phyloP scores from a whole-genome alignment of 495 filamentous ascomycete species.

The Penicillium desertorum region DNA sequence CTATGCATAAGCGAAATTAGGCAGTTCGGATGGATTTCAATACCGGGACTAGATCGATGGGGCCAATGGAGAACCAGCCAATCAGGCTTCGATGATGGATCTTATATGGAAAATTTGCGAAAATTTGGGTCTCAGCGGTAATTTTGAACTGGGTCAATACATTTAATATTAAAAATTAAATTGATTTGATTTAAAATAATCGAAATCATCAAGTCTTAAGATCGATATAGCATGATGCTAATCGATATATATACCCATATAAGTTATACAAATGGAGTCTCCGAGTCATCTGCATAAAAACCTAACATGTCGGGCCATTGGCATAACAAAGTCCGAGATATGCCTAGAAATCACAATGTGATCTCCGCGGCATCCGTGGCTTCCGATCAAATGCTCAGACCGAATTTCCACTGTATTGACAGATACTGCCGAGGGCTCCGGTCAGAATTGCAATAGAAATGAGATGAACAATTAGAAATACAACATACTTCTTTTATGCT shows the following conservation, averaged over 20 bases:
- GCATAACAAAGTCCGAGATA: constrained; percentile 20
- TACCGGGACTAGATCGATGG: constrained; percentile 21
- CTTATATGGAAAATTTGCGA: constrained; percentile 30
- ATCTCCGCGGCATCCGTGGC: constrained; percentile 35
- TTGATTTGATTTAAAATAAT: no score
- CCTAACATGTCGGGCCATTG: constrained; percentile 9
- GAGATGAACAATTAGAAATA: background rate
- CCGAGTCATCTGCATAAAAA: constrained; percentile 5
- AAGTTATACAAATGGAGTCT: background rate
- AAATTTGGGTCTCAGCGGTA: constrained; percentile 1
- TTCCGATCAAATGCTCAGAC: constrained; percentile 25
- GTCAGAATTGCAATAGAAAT: background rate
- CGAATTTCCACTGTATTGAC: constrained; percentile 15
- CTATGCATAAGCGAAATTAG: constrained; percentile 43
- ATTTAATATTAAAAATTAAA: no score
- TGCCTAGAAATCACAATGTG: constrained; percentile 15
- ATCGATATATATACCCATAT: background rate
- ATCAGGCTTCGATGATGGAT: constrained; percentile 18
- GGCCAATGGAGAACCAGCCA: constrained; percentile 17
- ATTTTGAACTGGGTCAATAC: background rate
- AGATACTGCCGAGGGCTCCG: constrained; percentile 5
- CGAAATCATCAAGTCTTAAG: no score
- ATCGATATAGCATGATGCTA: background rate
- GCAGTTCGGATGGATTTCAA: constrained; percentile 26
- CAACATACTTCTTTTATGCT: background rate